A percentile compares a stretch with the other conserved stretches of the same genome.
phyloP scores from a whole-genome alignment of 345 rosid species.

The Laguncularia racemosa region DNA sequence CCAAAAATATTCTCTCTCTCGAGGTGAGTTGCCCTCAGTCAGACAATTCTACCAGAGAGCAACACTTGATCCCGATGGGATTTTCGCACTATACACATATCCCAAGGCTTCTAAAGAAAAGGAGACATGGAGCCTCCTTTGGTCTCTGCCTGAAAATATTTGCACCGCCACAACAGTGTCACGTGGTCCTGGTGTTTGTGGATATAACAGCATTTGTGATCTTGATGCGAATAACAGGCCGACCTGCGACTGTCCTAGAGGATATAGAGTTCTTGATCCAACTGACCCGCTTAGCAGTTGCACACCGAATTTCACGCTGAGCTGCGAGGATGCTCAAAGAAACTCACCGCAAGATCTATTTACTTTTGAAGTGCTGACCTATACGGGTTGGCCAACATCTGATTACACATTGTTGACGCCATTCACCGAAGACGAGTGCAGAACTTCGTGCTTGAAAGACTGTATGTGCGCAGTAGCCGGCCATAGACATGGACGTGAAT shows the following conservation, averaged over 20 bases:
- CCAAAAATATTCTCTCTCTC: no score
- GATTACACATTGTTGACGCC: constrained; percentile 17
- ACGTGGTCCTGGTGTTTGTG: constrained; percentile 28
- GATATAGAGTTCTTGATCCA: constrained; percentile 18
- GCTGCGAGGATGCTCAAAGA: constrained; percentile 14
- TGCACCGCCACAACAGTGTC: neutral
- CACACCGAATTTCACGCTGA: constrained; percentile 15
- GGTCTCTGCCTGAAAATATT: constrained; percentile 24
- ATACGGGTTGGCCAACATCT: constrained; percentile 20
- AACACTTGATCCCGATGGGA: constrained; percentile 32
- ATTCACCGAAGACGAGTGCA: constrained; percentile 18
- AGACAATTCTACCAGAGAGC: constrained; percentile 14
- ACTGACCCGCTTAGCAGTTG: constrained; percentile 24
- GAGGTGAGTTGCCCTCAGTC: no score
- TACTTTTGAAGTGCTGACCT: constrained; percentile 5
- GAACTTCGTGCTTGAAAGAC: constrained; percentile 25
- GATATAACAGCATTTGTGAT: constrained; percentile 27
- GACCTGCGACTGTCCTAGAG: constrained; percentile 21
- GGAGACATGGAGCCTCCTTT: constrained; percentile 11
- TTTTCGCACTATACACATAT: constrained; percentile 12
- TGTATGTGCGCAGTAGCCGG: constrained; percentile 30
- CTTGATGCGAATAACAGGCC: constrained; percentile 17
- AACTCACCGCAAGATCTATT: constrained; percentile 12
- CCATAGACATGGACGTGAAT: neutral
- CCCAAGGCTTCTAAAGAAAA: constrained; percentile 13